Percentiles rank a stretch among this genome's conserved stretches.
Evolutionary conservation across 306 rosid genomes (phyloP).

Genomic region (Acacia acuminata): DNA sequence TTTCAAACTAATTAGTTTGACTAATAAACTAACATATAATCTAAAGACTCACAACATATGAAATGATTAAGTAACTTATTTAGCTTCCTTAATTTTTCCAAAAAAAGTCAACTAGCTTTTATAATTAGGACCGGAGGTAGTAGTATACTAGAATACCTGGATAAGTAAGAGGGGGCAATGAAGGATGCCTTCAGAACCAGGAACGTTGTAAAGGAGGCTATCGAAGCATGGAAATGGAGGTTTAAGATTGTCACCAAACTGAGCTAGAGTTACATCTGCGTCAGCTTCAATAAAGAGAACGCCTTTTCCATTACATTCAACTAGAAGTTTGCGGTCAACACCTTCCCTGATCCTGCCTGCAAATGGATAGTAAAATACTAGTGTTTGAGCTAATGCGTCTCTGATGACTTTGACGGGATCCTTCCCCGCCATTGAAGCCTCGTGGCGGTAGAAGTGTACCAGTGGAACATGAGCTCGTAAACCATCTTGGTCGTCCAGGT

Average conservation of each 20-base stretch:
- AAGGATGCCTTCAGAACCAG: slow-evolving; percentile 32
- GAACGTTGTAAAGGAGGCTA: slow-evolving; percentile 46
- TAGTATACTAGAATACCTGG: slow-evolving; percentile 31
- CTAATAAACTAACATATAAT: too few species aligned
- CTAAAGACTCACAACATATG: too few species aligned
- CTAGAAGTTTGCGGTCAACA: slow-evolving; percentile 20
- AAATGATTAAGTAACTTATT: too few species aligned
- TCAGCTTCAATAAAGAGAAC: slow-evolving; percentile 49
- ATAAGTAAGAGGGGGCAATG: slow-evolving; percentile 41
- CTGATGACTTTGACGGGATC: slow-evolving; percentile 31
- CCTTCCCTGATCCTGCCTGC: slow-evolving; percentile 38
- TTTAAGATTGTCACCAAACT: slow-evolving; percentile 39
- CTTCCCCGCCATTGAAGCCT: slow-evolving; percentile 19
- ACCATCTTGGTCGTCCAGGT: slow-evolving; percentile 34
- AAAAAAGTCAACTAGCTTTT: too few species aligned
- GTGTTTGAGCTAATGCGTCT: slow-evolving; percentile 12
- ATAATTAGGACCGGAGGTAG: too few species aligned
- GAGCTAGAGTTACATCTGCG: slow-evolving; percentile 42
- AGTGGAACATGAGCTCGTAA: background rate
- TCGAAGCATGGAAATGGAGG: slow-evolving; percentile 47
- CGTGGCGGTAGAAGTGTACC: background rate
- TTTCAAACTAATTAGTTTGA: too few species aligned
- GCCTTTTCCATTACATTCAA: slow-evolving; percentile 55
- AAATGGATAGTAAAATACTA: slow-evolving; percentile 34
- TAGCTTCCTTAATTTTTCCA: too few species aligned